Base-by-base conservation (phyloP, 1,139 yeast genomes). In the Lodderomyces margitis region DNA sequence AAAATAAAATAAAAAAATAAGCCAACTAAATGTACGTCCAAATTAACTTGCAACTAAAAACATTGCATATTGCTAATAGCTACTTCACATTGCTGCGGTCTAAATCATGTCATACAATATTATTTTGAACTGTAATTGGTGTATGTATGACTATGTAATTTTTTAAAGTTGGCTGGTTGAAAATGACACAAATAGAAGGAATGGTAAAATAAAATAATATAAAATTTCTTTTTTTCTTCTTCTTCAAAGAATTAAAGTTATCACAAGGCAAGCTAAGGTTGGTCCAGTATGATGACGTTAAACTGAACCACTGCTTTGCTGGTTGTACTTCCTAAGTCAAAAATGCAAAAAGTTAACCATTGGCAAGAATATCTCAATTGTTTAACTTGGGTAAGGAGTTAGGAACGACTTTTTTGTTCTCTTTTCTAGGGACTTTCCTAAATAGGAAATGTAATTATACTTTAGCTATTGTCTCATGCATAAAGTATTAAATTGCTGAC, bases 391-490 rank as follows among this genome's bases (percentile, higher is more conserved):
- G 30, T 12, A 25, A 25, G 30, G 30, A 16, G 30, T 25, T 5
- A 25, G 12, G 11, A n/a, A 12, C 4, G n/a, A 11, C 12, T 9
- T 11, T 6, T 28, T 15, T 23, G 9, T 8, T 5, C 11, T n/a
- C 11, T 23, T 15, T 28, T 15, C 32, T 28, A n/a, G 32, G 8
- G 3, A 28, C 32, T 30, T 37, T 33, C 41, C 41, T 38, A 25
- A n/a, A 24, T 38, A 11, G 37, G 41, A 24, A 34, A 27, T 27
- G 37, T 37, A 12, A 37, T 37, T 37, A 28, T 15, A n/a, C n/a
- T n/a, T n/a, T n/a, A 15, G 8, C 11, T 15, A 12, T 28, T n/a
- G n/a, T n/a, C n/a, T n/a, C n/a, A 28, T 28, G 32, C n/a, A 15
- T 9, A 28, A 15, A 6, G 19, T 15, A 5, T 28, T 15, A 28